Evolutionary conservation across 2,329 filamentous ascomycete species (phyloP).

Genomic region (Neoarthrinium moseri): DNA sequence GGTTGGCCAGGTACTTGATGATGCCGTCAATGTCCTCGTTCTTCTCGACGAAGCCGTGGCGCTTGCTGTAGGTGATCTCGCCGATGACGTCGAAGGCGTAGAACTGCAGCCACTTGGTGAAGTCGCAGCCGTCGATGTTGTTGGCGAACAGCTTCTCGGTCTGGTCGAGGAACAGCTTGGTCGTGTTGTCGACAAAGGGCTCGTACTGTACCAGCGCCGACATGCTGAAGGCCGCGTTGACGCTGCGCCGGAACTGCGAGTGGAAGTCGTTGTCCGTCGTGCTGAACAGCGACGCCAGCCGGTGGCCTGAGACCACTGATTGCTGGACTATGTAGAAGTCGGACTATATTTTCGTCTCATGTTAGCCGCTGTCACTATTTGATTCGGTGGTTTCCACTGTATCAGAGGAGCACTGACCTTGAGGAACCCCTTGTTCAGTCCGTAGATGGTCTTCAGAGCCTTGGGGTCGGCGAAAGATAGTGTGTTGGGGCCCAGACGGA

Average conservation of each 20-base stretch:
- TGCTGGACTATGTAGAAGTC: slow-evolving; percentile 81
- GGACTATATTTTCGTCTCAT: slow-evolving; percentile 47
- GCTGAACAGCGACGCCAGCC: slow-evolving; percentile 72
- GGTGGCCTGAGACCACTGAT: slow-evolving; percentile 65
- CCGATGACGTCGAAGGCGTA: slow-evolving; percentile 83
- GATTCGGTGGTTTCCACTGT: too few species aligned
- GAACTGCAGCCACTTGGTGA: slow-evolving; percentile 73
- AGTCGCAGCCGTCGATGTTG: slow-evolving; percentile 52
- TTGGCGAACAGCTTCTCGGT: slow-evolving; percentile 55
- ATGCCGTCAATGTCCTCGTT: slow-evolving; percentile 76
- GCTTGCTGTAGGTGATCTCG: slow-evolving; percentile 73
- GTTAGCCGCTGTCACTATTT: slow-evolving; percentile 12
- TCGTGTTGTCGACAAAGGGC: slow-evolving; percentile 75
- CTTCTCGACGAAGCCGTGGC: slow-evolving; percentile 72
- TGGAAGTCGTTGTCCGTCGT: slow-evolving; percentile 75
- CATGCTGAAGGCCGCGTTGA: slow-evolving; percentile 78
- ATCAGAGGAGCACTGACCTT: slow-evolving; percentile 54
- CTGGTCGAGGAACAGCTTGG: slow-evolving; percentile 66
- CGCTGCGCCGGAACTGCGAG: slow-evolving; percentile 69
- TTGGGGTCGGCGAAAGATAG: slow-evolving; percentile 73
- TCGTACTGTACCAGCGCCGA: slow-evolving; percentile 75
- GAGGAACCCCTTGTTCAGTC: slow-evolving; percentile 75
- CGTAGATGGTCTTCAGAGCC: slow-evolving; percentile 75
- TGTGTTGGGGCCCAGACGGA: slow-evolving; percentile 71
- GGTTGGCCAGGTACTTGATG: slow-evolving; percentile 58